Percentiles rank a stretch among this genome's conserved stretches.
These are phyloP conservation scores for Lachancea kluyveri DNA, from an alignment of 805 yeast species.

Conservation along the genomic window DNA sequence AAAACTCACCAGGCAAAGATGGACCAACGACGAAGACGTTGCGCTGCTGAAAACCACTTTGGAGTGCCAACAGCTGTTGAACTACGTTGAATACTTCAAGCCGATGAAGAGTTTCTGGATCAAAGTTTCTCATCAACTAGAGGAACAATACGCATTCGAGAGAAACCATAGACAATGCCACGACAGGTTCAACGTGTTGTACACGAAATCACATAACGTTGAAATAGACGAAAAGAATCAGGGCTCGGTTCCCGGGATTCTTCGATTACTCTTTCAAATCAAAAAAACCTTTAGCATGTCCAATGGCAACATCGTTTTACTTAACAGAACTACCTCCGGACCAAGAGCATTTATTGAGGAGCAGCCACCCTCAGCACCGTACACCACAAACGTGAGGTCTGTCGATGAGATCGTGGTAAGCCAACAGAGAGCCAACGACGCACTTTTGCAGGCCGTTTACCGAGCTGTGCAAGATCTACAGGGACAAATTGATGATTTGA, in stretches of 20 bases:
- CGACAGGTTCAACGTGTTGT: constrained; percentile 23
- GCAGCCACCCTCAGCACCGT: too few species aligned
- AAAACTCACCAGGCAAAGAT: constrained; percentile 16
- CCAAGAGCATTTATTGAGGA: too few species aligned
- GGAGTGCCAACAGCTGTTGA: constrained; percentile 16
- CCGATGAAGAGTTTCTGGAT: constrained; percentile 28
- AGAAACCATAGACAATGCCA: constrained; percentile 26
- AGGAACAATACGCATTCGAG: constrained; percentile 11
- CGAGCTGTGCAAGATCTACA: not conserved
- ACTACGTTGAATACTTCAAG: constrained; percentile 22
- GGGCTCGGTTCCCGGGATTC: too few species aligned
- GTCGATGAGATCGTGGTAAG: too few species aligned
- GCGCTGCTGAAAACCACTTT: constrained; percentile 17
- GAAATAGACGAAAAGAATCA: too few species aligned
- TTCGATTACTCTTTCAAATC: constrained; percentile 14
- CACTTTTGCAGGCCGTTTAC: too few species aligned
- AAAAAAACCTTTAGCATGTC: constrained; percentile 13
- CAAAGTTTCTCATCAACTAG: constrained; percentile 15
- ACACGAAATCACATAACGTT: too few species aligned
- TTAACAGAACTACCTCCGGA: too few species aligned
- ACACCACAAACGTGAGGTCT: too few species aligned
- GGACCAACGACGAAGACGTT: constrained; percentile 21
- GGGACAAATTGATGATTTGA: not conserved
- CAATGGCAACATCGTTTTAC: constrained; percentile 17
- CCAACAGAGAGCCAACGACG: too few species aligned